Evolutionary conservation across 2,329 filamentous ascomycete genomes (phyloP), one percentile per base, ranked within the genome.

Genomic region (Rhynchosporium agropyri): DNA sequence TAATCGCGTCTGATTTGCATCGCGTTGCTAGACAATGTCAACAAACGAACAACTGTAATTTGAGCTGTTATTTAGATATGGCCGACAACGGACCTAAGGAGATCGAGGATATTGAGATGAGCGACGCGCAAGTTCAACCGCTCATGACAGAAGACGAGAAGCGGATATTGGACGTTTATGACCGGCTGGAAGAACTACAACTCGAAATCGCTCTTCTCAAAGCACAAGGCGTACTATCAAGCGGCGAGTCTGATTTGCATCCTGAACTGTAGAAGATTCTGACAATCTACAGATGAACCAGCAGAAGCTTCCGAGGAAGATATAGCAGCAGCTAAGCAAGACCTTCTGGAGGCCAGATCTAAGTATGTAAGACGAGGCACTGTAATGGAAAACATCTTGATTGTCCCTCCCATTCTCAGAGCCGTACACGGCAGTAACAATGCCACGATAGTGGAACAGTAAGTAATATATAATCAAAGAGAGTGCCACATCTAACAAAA

Each of bases 341-440:
- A 87, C 57, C 82, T 75, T 20, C 80, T 94, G 36, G 84, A 91
- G 69, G 85, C 90, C 31, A 86, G 87, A 72, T 87, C 90, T 61
- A 81, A 82, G 63, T 90, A 91, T 75, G 81, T 85, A 46, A 80
- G 94, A 61, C 86, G 86, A 66, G 88, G 88, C 73, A 86, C 86
- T 65, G 86, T 90, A 28, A 80, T 88, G 28, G 85, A 89, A 65
- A 86, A 83, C 53, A 85, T 91, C 59, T 76, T 95, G 68, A 85
- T 86, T 69, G 87, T 87, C 62, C 89, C 91, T 70, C 91, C 92
- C 7, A 86, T 90, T 46, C 79, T 96, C 62, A 91, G 90, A 71
- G 89, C 91, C 6, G 86, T 94, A 45, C 90, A 96, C 74, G 79
- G 84, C 64, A 86, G 86, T 49, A 84, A 83, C 12, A 81, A 84